phyloP scores from a whole-genome alignment of 2,329 filamentous ascomycete genomes.

The Penicillium sp. region DNA sequence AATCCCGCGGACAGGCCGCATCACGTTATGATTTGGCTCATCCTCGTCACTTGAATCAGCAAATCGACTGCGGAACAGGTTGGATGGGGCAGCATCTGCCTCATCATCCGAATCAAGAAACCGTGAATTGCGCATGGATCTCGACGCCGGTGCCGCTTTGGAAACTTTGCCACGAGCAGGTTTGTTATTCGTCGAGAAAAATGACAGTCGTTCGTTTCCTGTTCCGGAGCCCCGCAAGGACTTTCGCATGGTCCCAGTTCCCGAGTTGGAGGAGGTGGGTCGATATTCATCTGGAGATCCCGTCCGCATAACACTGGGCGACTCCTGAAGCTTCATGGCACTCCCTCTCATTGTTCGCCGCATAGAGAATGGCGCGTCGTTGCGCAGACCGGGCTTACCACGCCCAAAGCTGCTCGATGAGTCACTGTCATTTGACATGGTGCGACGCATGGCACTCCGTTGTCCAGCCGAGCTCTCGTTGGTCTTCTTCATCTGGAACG shows the following conservation, averaged over 20 bases:
- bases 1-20: conserved; percentile 55
- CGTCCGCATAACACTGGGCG: conserved; percentile 41
- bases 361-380: conserved; percentile 54
- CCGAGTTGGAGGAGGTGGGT: conserved; percentile 39
- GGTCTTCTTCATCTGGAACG: conserved; percentile 10
- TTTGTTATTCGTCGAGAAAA: conserved; percentile 36
- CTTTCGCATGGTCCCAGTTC: conserved; percentile 39
- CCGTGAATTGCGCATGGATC: conserved; percentile 39
- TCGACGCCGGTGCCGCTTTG: conserved; percentile 16
- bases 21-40: conserved; percentile 32
- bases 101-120: conserved; percentile 62
- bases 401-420: conserved; percentile 72
- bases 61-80: conserved; percentile 54
- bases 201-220: conserved; percentile 35
- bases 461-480: conserved; percentile 1
- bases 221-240: conserved; percentile 47
- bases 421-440: conserved; percentile 61
- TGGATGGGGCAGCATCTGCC: conserved; percentile 35
- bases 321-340: conserved; percentile 31
- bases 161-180: conserved; percentile 24
- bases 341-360: conserved; percentile 64
- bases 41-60: conserved; percentile 71
- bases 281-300: conserved; percentile 56
- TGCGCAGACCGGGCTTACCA: conserved; percentile 43
- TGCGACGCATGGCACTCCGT: conserved; percentile 43